Evolutionary conservation across 2,329 filamentous ascomycete genomes (phyloP).

Genomic region (Malbranchea zuffiana): DNA sequence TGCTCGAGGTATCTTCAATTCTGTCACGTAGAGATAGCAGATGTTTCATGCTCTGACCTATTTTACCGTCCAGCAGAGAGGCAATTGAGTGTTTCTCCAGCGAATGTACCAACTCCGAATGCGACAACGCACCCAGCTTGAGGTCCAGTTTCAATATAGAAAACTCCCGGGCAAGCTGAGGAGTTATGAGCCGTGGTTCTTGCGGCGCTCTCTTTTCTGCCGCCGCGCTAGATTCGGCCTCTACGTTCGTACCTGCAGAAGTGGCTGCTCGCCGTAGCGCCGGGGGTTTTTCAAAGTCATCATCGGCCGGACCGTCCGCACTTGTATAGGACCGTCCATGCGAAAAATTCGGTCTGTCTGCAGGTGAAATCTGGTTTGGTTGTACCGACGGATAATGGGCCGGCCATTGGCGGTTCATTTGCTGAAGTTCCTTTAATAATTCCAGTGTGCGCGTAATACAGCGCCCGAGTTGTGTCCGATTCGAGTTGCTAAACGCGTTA

Average conservation of each 20-base stretch:
- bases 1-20: conserved; percentile 95
- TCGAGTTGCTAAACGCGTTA: conserved; percentile 54
- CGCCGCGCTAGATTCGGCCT: conserved; percentile 61
- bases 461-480: conserved; percentile 73
- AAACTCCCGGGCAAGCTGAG: conserved; percentile 90
- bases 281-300: conserved; percentile 35
- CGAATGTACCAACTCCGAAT: conserved; percentile 86
- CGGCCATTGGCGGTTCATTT: conserved; percentile 86
- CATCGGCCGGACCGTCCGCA: conserved; percentile 19
- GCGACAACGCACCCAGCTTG: conserved; percentile 75
- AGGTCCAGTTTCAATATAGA: conserved; percentile 90
- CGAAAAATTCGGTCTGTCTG: conserved; percentile 27
- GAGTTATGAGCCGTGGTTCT: conserved; percentile 77
- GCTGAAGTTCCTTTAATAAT: conserved; percentile 67
- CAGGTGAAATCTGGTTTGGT: conserved; percentile 19
- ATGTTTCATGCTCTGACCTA: conserved; percentile 86
- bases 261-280: conserved; percentile 62
- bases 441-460: conserved; percentile 82
- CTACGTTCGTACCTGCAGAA: conserved; percentile 48
- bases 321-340: conserved; percentile 27
- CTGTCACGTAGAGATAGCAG: conserved; percentile 75
- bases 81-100: conserved; percentile 87
- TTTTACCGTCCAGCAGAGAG: conserved; percentile 82
- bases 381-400: conserved; percentile 73
- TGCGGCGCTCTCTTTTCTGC: conserved; percentile 50